Percentiles rank a stretch among this genome's conserved stretches.
phyloP scores from a whole-genome alignment of 2,329 filamentous ascomycete genomes.

The Thermoascus crustaceus region DNA sequence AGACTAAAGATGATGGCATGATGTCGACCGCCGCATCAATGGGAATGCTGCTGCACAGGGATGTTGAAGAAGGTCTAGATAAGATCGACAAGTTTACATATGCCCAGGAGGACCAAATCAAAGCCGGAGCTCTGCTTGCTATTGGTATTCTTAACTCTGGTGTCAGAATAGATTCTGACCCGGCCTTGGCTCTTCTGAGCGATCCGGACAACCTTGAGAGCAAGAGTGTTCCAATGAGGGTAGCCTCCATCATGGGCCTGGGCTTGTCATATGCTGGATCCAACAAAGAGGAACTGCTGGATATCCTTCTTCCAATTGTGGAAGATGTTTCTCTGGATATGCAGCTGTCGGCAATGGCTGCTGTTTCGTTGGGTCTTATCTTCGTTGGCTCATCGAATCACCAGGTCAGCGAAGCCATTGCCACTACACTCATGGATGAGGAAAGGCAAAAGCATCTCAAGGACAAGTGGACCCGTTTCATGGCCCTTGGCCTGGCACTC shows the following conservation, averaged over 20 bases:
- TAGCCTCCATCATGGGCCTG: constrained; percentile 89
- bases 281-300: constrained; percentile 81
- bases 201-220: constrained; percentile 72
- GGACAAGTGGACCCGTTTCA: constrained; percentile 97
- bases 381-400: constrained; percentile 89
- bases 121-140: constrained; percentile 83
- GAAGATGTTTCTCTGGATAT: constrained; percentile 77
- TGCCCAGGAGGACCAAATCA: constrained; percentile 70
- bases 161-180: constrained; percentile 80
- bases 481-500: constrained; percentile 85
- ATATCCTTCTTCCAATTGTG: constrained; percentile 78
- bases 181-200: constrained; percentile 75
- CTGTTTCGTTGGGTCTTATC: constrained; percentile 78
- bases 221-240: constrained; percentile 67
- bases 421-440: constrained; percentile 87
- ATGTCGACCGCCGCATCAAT: constrained; percentile 90
- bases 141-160: constrained; percentile 95
- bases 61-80: constrained; percentile 83
- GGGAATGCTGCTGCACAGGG: constrained; percentile 86
- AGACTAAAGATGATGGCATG: constrained; percentile 98
- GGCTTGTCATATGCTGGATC: constrained; percentile 92
- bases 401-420: constrained; percentile 84
- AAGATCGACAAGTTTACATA: constrained; percentile 95
- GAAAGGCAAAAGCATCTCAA: constrained; percentile 84
- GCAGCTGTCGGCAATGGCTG: constrained; percentile 94